phyloP scores from a whole-genome alignment of 345 rosid species.

The Iberis pinnata region DNA sequence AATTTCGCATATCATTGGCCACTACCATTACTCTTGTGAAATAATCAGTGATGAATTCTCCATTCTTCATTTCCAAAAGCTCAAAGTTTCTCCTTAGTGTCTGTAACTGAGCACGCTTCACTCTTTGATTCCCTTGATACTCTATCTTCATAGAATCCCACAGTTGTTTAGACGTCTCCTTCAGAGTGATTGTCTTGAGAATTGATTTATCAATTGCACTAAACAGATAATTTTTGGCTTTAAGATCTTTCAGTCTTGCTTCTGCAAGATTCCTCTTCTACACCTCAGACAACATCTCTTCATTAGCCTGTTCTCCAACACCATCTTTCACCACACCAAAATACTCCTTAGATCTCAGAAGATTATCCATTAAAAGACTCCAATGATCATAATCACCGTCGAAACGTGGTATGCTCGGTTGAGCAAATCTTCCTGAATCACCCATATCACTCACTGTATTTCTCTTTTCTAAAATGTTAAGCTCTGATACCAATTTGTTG shows the following conservation, averaged over 20 bases:
- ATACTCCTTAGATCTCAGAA: neutral
- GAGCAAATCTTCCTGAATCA: neutral
- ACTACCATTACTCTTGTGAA: neutral
- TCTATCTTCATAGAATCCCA: neutral
- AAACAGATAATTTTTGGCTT: neutral
- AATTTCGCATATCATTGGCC: neutral
- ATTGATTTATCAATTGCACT: neutral
- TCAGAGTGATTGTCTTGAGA: neutral
- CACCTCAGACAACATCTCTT: neutral
- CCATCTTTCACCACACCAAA: neutral
- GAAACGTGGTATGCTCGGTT: neutral
- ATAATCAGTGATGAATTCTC: neutral
- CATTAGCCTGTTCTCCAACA: neutral
- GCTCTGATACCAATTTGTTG: too few relatives aligned
- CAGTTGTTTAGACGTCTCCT: neutral
- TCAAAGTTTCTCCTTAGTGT: neutral
- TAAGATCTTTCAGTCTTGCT: neutral
- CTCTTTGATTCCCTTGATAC: neutral
- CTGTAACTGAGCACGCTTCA: neutral
- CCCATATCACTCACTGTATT: neutral
- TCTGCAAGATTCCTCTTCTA: neutral
- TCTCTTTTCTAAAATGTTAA: too few relatives aligned
- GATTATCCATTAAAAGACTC: neutral
- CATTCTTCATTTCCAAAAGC: neutral
- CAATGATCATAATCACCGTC: too few relatives aligned